Base-by-base conservation (phyloP, 805 yeast species). In the Grigorovia yakushimaensis region DNA sequence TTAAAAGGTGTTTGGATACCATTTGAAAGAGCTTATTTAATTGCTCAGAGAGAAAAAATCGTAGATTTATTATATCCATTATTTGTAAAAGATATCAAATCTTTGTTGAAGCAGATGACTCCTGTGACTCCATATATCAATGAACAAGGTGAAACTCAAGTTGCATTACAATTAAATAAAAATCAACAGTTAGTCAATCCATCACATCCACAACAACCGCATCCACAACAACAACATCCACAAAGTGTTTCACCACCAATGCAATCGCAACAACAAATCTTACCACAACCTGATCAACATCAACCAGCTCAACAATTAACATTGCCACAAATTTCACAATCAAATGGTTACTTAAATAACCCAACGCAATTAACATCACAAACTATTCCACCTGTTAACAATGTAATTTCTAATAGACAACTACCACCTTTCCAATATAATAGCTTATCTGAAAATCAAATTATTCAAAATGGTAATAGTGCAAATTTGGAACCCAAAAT, bases 1-100 rank as follows among this genome's bases (percentile, higher is more conserved):
- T 70, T 85, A 56, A 85, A 85, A 67, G 95, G 95, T 37, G 94
- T 85, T 41, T 85, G 95, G 95, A 84, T 85, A 49, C 95, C 95
- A 1, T 84, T 83, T 60, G 91, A 84, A 53, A 71, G 93, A 45
- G 95, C 94, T 1, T 70, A 79, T 43, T 83, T 84, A 36, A 81
- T 84, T 77, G 94, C 95, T n/a, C 83, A 82, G 63, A 72, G 82
- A 53, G 94, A 85, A 61, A 84, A 86, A 38, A 83, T 82, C 51
- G 79, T 76, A 27, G 87, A 82, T 54, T 59, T 77, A 39, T 70
- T 82, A 50, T 81, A 79, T 57, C 87, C 88, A 3, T 67, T 82
- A 42, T 81, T 82, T 62, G 88, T 84, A 35, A 74, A 83, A 47
- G 91, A 85, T 62, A 83, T 85, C 59, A 82, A 83, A 48, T 62